Evolutionary conservation across 257 asterid species (phyloP).

Genomic region (Nicotiana knightiana): DNA sequence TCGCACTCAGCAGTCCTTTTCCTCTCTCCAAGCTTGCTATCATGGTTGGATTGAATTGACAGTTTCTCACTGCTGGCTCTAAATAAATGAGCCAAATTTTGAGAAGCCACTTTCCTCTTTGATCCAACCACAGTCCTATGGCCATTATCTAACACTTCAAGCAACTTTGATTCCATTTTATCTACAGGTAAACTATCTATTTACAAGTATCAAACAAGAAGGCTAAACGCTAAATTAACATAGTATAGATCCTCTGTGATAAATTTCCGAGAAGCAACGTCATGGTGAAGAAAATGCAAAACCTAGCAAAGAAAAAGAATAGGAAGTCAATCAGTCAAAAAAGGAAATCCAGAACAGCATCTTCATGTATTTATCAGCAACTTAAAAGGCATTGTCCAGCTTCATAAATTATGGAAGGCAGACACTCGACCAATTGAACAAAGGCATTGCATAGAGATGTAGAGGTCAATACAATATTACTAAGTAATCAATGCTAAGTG

Average conservation of each 20-base stretch:
- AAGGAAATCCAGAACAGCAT: neutral
- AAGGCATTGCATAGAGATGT: neutral
- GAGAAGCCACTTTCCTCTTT: slow-evolving; percentile 54
- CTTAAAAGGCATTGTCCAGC: neutral
- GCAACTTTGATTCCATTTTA: slow-evolving; percentile 55
- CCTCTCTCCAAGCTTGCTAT: slow-evolving; percentile 40
- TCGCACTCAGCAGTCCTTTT: slow-evolving; percentile 29
- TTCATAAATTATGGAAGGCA: neutral
- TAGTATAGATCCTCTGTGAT: neutral
- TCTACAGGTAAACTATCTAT: slow-evolving; percentile 43
- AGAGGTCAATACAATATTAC: neutral
- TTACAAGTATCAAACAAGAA: slow-evolving; percentile 32
- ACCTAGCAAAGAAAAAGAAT: neutral
- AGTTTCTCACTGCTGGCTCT: slow-evolving; percentile 34
- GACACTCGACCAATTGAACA: neutral
- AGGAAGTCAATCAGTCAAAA: slow-evolving; percentile 4
- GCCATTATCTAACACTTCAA: slow-evolving; percentile 65
- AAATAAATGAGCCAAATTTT: slow-evolving; percentile 19
- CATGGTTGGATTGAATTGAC: slow-evolving; percentile 31
- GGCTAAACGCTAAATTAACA: slow-evolving; percentile 23
- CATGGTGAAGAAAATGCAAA: neutral
- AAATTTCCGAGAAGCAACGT: neutral
- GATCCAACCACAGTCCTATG: slow-evolving; percentile 31
- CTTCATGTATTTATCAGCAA: slow-evolving; percentile 3
- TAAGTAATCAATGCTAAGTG: neutral